A percentile compares a stretch with the other conserved stretches of the same genome.
phyloP scores from a whole-genome alignment of 192 early-diverging fungal genomes.

The Linnemannia exigua region DNA sequence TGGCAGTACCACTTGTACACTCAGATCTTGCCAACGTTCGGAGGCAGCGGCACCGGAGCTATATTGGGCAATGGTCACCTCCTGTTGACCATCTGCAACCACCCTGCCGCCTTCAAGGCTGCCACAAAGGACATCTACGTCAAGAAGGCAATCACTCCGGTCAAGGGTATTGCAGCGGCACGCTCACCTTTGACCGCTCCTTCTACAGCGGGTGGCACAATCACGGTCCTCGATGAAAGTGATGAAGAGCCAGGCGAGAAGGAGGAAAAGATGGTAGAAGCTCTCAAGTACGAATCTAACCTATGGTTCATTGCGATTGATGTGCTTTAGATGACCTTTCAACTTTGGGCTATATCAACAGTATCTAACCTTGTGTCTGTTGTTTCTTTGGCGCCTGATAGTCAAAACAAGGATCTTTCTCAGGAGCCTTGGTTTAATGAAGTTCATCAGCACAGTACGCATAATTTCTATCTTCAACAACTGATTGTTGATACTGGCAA shows the following conservation, averaged over 20 bases:
- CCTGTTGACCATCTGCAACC: conserved; percentile 71
- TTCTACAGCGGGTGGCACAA: not conserved
- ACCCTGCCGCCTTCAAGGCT: conserved; percentile 69
- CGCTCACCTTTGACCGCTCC: not conserved
- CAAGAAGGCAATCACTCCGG: not conserved
- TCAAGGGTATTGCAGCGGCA: not conserved
- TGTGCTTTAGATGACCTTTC: not conserved
- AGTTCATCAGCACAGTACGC: conserved; percentile 21
- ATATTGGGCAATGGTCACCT: conserved; percentile 24
- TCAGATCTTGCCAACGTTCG: conserved; percentile 12
- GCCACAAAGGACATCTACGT: not conserved
- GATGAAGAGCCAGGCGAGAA: conserved; percentile 6
- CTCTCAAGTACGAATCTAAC: conserved; percentile 14
- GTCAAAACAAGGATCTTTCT: conserved; percentile 21
- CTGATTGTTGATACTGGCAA: not conserved
- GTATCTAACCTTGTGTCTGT: not conserved
- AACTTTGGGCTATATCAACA: not conserved
- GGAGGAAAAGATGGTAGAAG: conserved; percentile 17
- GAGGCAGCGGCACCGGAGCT: not conserved
- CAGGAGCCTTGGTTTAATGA: conserved; percentile 8
- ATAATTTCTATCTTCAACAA: not conserved
- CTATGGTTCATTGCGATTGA: not conserved
- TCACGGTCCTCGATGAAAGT: not conserved
- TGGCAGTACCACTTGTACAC: conserved; percentile 72
- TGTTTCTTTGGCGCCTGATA: not conserved